phyloP scores from a whole-genome alignment of 495 filamentous ascomycete genomes.

The Daldinia bambusicola region DNA sequence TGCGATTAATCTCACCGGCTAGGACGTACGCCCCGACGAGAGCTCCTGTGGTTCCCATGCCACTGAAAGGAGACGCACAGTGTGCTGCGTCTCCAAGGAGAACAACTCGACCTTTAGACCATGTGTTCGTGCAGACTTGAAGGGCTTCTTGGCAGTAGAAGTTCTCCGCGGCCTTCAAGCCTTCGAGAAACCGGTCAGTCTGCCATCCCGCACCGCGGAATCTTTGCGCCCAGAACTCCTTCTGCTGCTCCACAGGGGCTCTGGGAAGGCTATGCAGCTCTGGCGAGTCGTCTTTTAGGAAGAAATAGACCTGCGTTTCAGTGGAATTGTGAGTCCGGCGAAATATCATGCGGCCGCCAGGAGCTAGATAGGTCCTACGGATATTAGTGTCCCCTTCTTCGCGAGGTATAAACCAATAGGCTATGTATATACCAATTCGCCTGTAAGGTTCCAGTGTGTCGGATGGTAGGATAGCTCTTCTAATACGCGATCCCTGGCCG shows the following conservation, averaged over 20 bases:
- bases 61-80: conserved; percentile 50
- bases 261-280: conserved; percentile 36
- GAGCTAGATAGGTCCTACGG: conserved; percentile 37
- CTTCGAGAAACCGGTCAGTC: conserved; percentile 53
- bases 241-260: conserved; percentile 46
- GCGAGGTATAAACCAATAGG: conserved; percentile 36
- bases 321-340: conserved; percentile 50
- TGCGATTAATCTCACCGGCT: conserved; percentile 38
- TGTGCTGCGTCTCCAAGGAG: conserved; percentile 68
- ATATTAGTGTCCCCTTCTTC: conserved; percentile 31
- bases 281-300: conserved; percentile 41
- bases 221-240: conserved; percentile 50
- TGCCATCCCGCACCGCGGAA: conserved; percentile 61
- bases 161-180: conserved; percentile 47
- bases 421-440: conserved; percentile 34
- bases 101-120: conserved; percentile 58
- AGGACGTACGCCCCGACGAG: conserved; percentile 45
- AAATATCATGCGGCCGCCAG: conserved; percentile 50
- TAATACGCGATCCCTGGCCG: conserved; percentile 55
- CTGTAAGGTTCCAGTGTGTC: conserved; percentile 41
- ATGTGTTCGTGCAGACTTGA: conserved; percentile 48
- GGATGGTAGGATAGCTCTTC: conserved; percentile 49
- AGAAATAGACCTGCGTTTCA: conserved; percentile 53
- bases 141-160: conserved; percentile 58
- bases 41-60: conserved; percentile 44